Evolutionary conservation across 768 basidiomycete genomes (phyloP), one percentile per base, ranked within the genome.

Genomic region (Lentinula edodes): DNA sequence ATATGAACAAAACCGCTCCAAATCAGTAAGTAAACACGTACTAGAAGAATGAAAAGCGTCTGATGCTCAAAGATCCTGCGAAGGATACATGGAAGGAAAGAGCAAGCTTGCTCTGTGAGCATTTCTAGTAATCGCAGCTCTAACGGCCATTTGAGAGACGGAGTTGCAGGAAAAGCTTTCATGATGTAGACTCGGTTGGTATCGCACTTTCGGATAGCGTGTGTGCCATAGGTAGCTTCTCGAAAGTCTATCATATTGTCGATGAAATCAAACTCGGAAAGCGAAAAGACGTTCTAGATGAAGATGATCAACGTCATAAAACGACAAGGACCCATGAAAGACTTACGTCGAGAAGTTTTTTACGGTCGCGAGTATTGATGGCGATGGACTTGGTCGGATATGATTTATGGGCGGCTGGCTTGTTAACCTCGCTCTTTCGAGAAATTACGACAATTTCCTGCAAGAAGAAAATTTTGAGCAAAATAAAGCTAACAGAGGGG

Each of bases 381-480:
- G 51, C 12, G 46, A 28, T 28, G 28, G 28, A 28, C 28, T 48
- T 48, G 8, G 18, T 0, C 1, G 46, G 18, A 18, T 8, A n/a
- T 9, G 46, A 20, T 48, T 12, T 8, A 1, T 18, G 28, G 28
- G 28, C 12, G 16, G n/a, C 6, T 48, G 8, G 46, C 20, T 48
- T 20, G n/a, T 8, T 42, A 58, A 34, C 59, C 45, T 23, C 16
- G 48, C 42, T 63, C 64, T 79, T 81, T 3, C 74, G 74, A 0
- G 77, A 76, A 63, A 84, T 74, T 13, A 82, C 69, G 63, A 83
- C 66, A 8, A 83, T 76, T 67, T 83, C 83, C 83, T 84, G 53
- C 36, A 35, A 23, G 34, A 32, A 28, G 16, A n/a, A n/a, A 7
- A 48, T 20, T 54, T 9, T 46, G 35, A 61, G 41, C 8, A 48